Conservation (phyloP, 495 filamentous ascomycete genomes). For the Aspergillus sparsus region DNA sequence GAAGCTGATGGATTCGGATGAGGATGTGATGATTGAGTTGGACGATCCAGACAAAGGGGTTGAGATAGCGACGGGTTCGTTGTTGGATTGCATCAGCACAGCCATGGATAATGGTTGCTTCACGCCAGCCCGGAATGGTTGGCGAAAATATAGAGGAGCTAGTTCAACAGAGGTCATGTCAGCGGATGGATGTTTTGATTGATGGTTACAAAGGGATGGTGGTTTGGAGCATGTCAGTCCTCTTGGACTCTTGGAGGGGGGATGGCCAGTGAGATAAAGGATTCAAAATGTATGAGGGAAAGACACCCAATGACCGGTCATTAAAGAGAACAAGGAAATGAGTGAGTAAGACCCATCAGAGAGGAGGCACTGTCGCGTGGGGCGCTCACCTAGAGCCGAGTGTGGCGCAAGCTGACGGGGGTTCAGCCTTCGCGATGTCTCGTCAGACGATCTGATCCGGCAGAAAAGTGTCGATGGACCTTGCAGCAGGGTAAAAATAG, state of each 20-base stretch:
- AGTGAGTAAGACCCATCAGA: slow-evolving; percentile 17
- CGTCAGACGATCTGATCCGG: slow-evolving; percentile 26
- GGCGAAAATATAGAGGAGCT: slow-evolving; percentile 59
- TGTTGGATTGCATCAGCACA: slow-evolving; percentile 49
- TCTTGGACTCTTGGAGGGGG: background rate
- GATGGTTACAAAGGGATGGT: slow-evolving; percentile 42
- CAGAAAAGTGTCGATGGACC: slow-evolving; percentile 11
- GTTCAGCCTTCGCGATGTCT: slow-evolving; percentile 42
- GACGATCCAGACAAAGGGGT: slow-evolving; percentile 37
- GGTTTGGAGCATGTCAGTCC: slow-evolving; percentile 8
- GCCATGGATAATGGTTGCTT: slow-evolving; percentile 47
- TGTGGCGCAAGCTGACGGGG: slow-evolving; percentile 53
- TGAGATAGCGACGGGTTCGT: slow-evolving; percentile 46
- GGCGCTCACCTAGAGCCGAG: slow-evolving; percentile 48
- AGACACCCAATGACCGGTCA: background rate
- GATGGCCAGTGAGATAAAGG: slow-evolving; percentile 4
- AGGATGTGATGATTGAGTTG: slow-evolving; percentile 32
- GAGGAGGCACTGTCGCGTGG: slow-evolving; percentile 36
- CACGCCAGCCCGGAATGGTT: slow-evolving; percentile 38
- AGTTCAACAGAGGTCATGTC: slow-evolving; percentile 66
- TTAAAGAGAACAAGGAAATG: slow-evolving; percentile 7
- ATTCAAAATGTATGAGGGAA: slow-evolving; percentile 2
- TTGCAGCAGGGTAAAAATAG: slow-evolving; percentile 30
- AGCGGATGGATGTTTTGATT: slow-evolving; percentile 49
- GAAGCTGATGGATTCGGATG: slow-evolving; percentile 36